phyloP scores from a whole-genome alignment of 1,139 yeast genomes.

The Magnusiomyces clavatus region DNA sequence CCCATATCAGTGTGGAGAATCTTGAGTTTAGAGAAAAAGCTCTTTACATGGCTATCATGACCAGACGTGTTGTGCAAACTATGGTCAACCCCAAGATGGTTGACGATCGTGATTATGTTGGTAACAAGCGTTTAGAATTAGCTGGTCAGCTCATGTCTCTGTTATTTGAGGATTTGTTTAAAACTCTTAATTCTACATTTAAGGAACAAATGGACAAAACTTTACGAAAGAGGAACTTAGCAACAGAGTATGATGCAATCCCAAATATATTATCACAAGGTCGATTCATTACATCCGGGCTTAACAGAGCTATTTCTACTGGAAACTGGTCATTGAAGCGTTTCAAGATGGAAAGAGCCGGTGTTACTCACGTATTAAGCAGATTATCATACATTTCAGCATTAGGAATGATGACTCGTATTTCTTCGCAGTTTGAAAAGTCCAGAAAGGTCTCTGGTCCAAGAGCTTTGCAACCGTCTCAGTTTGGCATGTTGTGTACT shows the following conservation, averaged over 20 bases:
- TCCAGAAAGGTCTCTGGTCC: conserved; percentile 98
- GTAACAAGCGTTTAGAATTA: conserved; percentile 92
- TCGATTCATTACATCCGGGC: conserved; percentile 85
- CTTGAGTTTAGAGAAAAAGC: conserved; percentile 92
- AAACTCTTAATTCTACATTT: conserved; percentile 89
- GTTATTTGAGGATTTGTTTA: conserved; percentile 91
- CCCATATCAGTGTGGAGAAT: conserved; percentile 82
- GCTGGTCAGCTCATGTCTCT: conserved; percentile 97
- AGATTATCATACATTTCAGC: conserved; percentile 91
- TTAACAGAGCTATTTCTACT: conserved; percentile 93
- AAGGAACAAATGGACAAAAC: conserved; percentile 92
- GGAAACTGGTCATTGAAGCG: conserved; percentile 99
- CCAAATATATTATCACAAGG: conserved; percentile 84
- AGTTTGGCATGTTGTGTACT: conserved; percentile 97
- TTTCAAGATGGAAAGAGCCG: conserved; percentile 99
- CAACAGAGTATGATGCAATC: conserved; percentile 91
- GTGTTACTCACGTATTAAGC: conserved; percentile 93
- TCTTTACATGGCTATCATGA: conserved; percentile 89
- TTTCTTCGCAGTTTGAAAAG: conserved; percentile 94
- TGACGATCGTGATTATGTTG: conserved; percentile 97
- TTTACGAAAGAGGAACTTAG: conserved; percentile 85
- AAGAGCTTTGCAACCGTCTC: conserved; percentile 97
- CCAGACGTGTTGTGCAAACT: conserved; percentile 92
- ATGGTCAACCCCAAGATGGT: conserved; percentile 93
- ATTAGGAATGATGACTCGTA: conserved; percentile 99